Base-by-base conservation (phyloP, 352 stramenopile genomes). In the Phytophthora idaei region DNA sequence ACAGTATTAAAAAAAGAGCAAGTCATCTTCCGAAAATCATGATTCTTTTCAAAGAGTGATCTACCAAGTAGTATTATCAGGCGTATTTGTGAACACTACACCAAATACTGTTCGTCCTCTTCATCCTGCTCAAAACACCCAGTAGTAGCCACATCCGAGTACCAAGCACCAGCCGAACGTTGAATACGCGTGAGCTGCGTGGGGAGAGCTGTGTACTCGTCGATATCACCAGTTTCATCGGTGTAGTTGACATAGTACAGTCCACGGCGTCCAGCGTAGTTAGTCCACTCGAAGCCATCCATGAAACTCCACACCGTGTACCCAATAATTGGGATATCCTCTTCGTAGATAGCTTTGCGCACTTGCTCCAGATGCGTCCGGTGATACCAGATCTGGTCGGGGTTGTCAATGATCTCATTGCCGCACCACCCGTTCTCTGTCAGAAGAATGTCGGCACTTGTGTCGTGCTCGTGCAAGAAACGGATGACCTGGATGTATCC, bases 221-320 rank as follows among this genome's bases (percentile, higher is more conserved):
- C 69, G 28, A 73, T 61, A 42, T 73, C 58, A 8, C 69, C 69
- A 4, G 64, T 87, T 36, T 46, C 25, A 5, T 67, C 61, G 1
- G 78, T 77, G 58, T 66, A 90, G 46, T 90, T 81, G 44, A 90
- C 76, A 39, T 81, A 84, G 61, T 82, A 89, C 17, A 90, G 68
- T 31, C 81, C 81, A 55, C 83, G 83, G 44, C 79, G 79, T 32
- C 75, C 73, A 41, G 78, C 69, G 53, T 80, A 77, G 17, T 25
- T 69, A 12, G 57, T 69, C 70, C 70, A 77, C 55, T 77, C 65
- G 17, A 74, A 77, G 29, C 60, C 44, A 51, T 77, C 70, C 52
- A 74, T 59, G n/a, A 77, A 69, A 28, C 78, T 90, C 95, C 95
- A 98, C 14, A 89, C 91, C 69, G 94, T 98, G 73, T 98, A 98